Evolutionary conservation across 2,329 filamentous ascomycete species (phyloP), one percentile per base, ranked within the genome.

Genomic region (Xylariaceae sp.): DNA sequence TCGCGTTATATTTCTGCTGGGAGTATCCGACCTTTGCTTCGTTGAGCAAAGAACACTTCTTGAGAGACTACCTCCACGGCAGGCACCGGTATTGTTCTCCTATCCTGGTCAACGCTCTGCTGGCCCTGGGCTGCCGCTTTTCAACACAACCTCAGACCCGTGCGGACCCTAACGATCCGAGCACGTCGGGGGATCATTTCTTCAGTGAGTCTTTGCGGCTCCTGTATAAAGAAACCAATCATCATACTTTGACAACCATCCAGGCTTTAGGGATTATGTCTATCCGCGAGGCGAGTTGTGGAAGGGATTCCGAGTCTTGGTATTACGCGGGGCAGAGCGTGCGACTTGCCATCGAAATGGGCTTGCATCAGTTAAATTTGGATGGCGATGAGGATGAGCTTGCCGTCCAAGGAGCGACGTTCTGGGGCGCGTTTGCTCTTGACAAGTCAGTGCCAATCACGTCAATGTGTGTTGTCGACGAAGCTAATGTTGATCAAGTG

Each of bases 211-310:
- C 83, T 7, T 76, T 80, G 56, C 75, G 83, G 9, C 72, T 89
- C 0, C 75, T 88, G 29, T 73, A 79, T 52, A 72, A 80, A 51
- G 79, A 84, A 58, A 67, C 72, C 1, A 73, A 87, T 55, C 80
- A 82, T 49, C 80, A 87, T 57, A 79, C 69, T 6, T 70, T 90
- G 29, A 88, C 86, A 2, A 89, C 85, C 4, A 84, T 88, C 42
- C 87, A 91, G 71, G 87, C 87, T 1, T 72, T 91, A 16, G 86
- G 86, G 5, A 80, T 91, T 62, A 88, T 92, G 85, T 85, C 85
- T 5, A 83, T 89, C 58, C 75, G 87, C 40, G 86, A 91, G 70
- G 85, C 84, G 2, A 89, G 86, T 63, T 85, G 83, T 58, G 86
- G 86, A 0, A 77, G 86, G 32, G 85, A 89, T 63, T 88, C 84